Evolutionary conservation across 2,329 filamentous ascomycete species (phyloP).

Genomic region (Fusarium sp.): DNA sequence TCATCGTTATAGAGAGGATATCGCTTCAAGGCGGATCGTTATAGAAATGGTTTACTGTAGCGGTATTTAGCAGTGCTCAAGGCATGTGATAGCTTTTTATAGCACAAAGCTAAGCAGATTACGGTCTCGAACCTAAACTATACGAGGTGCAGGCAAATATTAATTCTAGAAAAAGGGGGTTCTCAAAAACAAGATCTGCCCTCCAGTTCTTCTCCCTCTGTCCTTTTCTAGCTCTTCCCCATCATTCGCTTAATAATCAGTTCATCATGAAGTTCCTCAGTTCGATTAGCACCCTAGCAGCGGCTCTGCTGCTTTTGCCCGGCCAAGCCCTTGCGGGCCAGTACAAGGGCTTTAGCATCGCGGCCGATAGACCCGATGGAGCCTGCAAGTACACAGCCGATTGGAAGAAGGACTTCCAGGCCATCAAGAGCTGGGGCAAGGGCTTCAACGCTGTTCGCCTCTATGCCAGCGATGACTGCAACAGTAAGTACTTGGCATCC

Average conservation of each 20-base stretch:
- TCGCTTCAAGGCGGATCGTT: too few species aligned
- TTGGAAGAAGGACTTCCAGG: slow-evolving; percentile 44
- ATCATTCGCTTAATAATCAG: slow-evolving; percentile 21
- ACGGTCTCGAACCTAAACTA: slow-evolving; percentile 21
- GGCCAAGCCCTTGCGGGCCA: slow-evolving; percentile 37
- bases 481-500: slow-evolving; percentile 24
- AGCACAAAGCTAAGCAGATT: slow-evolving; percentile 15
- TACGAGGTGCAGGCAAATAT: slow-evolving; percentile 17
- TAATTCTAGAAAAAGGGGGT: slow-evolving; percentile 13
- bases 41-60: too few species aligned
- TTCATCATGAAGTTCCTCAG: slow-evolving; percentile 38
- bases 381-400: slow-evolving; percentile 39
- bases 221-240: slow-evolving; percentile 2
- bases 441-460: slow-evolving; percentile 43
- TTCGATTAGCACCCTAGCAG: slow-evolving; percentile 28
- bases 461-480: slow-evolving; percentile 38
- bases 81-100: slow-evolving; percentile 8
- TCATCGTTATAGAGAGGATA: too few species aligned
- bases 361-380: slow-evolving; percentile 40
- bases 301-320: slow-evolving; percentile 34
- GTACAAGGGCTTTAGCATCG: slow-evolving; percentile 43
- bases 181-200: slow-evolving; percentile 4
- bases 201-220: slow-evolving; percentile 1
- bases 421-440: slow-evolving; percentile 43
- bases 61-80: slow-evolving; percentile 1